phyloP scores from a whole-genome alignment of 371 early-diverging fungal species.

The Mucor sp. region DNA sequence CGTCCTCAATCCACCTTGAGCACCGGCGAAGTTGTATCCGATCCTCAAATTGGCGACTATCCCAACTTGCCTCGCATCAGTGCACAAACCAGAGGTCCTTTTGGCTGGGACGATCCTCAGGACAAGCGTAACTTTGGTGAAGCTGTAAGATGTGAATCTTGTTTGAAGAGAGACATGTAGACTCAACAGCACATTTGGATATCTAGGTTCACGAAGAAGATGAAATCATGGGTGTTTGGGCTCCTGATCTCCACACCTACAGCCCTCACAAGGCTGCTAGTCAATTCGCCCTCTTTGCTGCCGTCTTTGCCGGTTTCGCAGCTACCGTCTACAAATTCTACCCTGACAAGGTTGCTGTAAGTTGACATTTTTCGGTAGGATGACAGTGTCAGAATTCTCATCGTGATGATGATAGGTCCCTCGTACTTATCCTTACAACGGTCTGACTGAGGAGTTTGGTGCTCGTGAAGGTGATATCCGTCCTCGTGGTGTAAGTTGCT shows the following conservation, averaged over 20 bases:
- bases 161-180: background rate
- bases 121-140: constrained; percentile 72
- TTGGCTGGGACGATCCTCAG: constrained; percentile 64
- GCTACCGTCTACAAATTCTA: constrained; percentile 47
- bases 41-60: constrained; percentile 69
- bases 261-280: constrained; percentile 56
- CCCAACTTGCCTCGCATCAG: constrained; percentile 68
- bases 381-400: background rate
- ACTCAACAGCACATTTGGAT: background rate
- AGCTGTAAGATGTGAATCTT: constrained; percentile 34
- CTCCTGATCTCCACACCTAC: constrained; percentile 63
- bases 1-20: constrained; percentile 53
- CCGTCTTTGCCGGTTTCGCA: constrained; percentile 43
- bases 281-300: constrained; percentile 46
- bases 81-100: constrained; percentile 57
- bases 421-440: constrained; percentile 54
- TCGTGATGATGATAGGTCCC: constrained; percentile 25
- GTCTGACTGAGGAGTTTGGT: constrained; percentile 50
- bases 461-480: constrained; percentile 48
- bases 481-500: constrained; percentile 48
- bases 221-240: constrained; percentile 65
- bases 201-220: constrained; percentile 65
- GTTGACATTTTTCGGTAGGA: background rate
- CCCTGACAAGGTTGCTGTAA: constrained; percentile 52
- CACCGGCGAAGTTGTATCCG: constrained; percentile 49